Evolutionary conservation across 345 rosid species (phyloP), one percentile per base, ranked within the genome.

Genomic region (Ricinus communis): DNA sequence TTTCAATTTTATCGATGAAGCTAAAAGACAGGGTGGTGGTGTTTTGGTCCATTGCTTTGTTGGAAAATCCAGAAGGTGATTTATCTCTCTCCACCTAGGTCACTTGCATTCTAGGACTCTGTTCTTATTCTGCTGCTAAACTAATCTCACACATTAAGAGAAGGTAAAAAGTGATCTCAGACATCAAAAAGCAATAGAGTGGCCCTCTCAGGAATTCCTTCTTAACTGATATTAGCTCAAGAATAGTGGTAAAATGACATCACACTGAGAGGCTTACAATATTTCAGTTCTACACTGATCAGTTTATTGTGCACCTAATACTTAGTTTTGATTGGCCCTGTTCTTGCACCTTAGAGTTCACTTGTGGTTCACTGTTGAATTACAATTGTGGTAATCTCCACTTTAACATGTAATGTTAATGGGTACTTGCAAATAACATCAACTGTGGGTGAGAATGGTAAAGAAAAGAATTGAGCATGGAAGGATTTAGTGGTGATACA

Each of bases 61-160:
- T 76, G 98, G 96, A 70, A 84, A 67, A 33, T 90, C 98, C 66
- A 82, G 96, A 78, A 93, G 96, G 96, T 91, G 64, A 69, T 40
- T 56, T 25, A 62, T 74, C 21, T 70, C 62, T 58, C 19, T 18
- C 54, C 16, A n/a, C 33, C 45, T 74, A 38, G 38, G 13, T 54
- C 25, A 19, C 27, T 64, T 71, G 38, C 52, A 51, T 52, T 51
- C 41, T 53, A 19, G 40, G 21, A 25, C n/a, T 36, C 12, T 59
- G 4, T 19, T 50, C 14, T 71, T 61, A 5, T 36, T 43, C 51
- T 62, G 11, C 15, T 62, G 36, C n/a, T 36, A 41, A 40, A 38
- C 0, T 62, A 16, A 40, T 19, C 40, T 25, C 27, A 31, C 16
- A 21, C 43, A 57, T 62, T 56, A 13, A 7, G 5, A 55, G n/a